Evolutionary conservation across 176 grass and related monocot species (phyloP).

Genomic region (Aegilops umbellulata): DNA sequence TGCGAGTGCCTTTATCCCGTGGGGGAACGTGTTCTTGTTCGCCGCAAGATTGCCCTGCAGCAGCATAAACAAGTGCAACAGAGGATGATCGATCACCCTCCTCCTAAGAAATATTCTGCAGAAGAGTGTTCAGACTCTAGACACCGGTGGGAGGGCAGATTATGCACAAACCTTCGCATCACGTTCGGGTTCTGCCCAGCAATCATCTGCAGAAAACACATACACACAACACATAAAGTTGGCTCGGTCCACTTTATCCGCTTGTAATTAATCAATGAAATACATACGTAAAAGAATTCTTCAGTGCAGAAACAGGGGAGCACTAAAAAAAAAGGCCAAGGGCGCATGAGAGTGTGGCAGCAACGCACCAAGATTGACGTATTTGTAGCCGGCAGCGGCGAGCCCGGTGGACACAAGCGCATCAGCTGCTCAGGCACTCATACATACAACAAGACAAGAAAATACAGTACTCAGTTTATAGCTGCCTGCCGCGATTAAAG

Average conservation of each 20-base stretch:
- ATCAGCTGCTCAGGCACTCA: slow-evolving; percentile 44
- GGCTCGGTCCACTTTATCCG: not conserved
- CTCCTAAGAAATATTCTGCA: not conserved
- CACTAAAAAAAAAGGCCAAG: not conserved
- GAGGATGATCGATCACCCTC: not conserved
- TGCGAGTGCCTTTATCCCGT: slow-evolving; percentile 79
- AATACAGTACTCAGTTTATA: not conserved
- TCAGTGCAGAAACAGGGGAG: not conserved
- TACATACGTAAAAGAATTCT: not conserved
- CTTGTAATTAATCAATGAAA: not conserved
- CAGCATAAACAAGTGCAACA: not conserved
- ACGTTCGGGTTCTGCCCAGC: slow-evolving; percentile 73
- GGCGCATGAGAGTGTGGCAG: not conserved
- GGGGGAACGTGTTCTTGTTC: slow-evolving; percentile 62
- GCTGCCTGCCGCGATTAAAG: not conserved
- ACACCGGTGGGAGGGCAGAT: not conserved
- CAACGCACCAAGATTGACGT: slow-evolving; percentile 79
- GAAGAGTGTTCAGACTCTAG: not conserved
- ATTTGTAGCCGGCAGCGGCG: slow-evolving; percentile 69
- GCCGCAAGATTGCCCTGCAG: slow-evolving; percentile 62
- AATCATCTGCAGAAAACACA: slow-evolving; percentile 53
- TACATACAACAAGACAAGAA: not conserved
- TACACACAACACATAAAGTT: not conserved
- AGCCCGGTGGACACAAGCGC: slow-evolving; percentile 82
- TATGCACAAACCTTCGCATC: slow-evolving; percentile 43